These are phyloP conservation scores for Vanderwaltozyma yarrowii DNA, from an alignment of 805 yeast species.

Conservation along the genomic window DNA sequence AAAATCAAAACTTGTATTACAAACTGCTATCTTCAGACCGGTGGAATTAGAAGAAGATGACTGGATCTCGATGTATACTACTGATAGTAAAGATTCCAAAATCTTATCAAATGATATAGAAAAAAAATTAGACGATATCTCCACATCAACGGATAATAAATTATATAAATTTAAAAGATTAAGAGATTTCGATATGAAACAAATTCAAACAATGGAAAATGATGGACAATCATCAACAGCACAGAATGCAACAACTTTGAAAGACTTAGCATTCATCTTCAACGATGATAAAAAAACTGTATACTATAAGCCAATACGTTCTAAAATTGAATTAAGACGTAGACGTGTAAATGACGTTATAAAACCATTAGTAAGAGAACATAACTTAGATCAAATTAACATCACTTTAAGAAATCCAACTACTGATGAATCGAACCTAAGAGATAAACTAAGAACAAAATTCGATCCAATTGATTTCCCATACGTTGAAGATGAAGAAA, in stretches of 20 bases:
- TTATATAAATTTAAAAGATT: conserved; percentile 49
- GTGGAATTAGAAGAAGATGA: conserved; percentile 59
- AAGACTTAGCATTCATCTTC: conserved; percentile 60
- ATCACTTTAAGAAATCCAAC: conserved; percentile 18
- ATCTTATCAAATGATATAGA: conserved; percentile 34
- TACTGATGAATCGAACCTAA: conserved; percentile 41
- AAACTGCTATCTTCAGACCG: conserved; percentile 63
- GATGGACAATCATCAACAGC: neutral
- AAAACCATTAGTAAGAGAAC: conserved; percentile 37
- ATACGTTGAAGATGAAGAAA: conserved; percentile 9
- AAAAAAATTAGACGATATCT: conserved; percentile 21
- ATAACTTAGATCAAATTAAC: conserved; percentile 46
- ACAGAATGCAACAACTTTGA: conserved; percentile 10
- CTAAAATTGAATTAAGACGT: conserved; percentile 73
- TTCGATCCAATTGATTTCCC: conserved; percentile 62
- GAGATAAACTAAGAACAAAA: conserved; percentile 63
- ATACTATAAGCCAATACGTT: conserved; percentile 66
- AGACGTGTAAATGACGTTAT: conserved; percentile 52
- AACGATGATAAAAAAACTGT: conserved; percentile 47
- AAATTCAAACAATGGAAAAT: conserved; percentile 20
- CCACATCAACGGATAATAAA: conserved; percentile 40
- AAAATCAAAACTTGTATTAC: conserved; percentile 29
- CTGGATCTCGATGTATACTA: conserved; percentile 64
- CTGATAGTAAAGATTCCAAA: conserved; percentile 35
- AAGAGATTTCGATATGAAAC: conserved; percentile 74